A percentile compares a stretch with the other conserved stretches of the same genome.
These are phyloP conservation scores for Phytophthora tubulina DNA, from an alignment of 352 stramenopile species.

Conservation along the genomic window DNA sequence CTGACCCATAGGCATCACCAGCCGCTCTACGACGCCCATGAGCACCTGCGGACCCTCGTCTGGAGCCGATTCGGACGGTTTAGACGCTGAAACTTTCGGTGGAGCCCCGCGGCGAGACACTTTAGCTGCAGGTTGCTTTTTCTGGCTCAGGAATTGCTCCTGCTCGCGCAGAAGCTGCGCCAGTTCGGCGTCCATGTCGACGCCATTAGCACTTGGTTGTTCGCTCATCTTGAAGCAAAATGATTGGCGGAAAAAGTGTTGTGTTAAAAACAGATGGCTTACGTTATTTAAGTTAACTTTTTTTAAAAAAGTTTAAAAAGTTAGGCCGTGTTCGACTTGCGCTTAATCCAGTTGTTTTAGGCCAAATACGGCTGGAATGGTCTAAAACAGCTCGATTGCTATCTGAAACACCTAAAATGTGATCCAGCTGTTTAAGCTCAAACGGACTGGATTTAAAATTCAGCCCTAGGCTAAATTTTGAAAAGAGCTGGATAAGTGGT, in stretches of 20 bases:
- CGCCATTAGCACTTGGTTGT: neutral
- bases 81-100: constrained; percentile 12
- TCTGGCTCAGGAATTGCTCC: constrained; percentile 76
- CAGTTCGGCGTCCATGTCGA: constrained; percentile 84
- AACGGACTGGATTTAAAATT: no score
- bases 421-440: no score
- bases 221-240: constrained; percentile 31
- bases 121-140: constrained; percentile 68
- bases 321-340: no score
- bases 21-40: constrained; percentile 71
- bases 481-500: no score
- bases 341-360: no score
- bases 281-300: no score
- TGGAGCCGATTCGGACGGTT: constrained; percentile 17
- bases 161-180: constrained; percentile 84
- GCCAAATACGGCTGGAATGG: no score
- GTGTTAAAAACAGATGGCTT: no score
- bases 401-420: no score
- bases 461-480: no score
- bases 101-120: constrained; percentile 41
- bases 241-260: constrained; percentile 22
- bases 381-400: no score
- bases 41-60: constrained; percentile 52
- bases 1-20: constrained; percentile 52
- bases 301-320: no score